phyloP scores from a whole-genome alignment of 257 asterid species.

The Cinchona pubescens region DNA sequence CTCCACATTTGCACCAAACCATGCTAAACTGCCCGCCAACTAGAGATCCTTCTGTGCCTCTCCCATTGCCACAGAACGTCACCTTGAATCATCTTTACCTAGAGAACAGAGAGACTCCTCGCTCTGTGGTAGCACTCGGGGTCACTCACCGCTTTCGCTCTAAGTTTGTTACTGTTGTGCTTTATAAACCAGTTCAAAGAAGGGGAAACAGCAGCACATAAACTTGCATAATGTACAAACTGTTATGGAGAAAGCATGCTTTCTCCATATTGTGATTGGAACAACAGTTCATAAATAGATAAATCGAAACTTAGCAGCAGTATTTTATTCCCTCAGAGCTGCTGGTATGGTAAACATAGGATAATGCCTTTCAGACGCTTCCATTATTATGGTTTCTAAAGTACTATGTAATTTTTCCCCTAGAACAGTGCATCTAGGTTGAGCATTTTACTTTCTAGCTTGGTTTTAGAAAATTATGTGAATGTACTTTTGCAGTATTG shows the following conservation, averaged over 20 bases:
- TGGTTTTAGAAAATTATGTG: conserved; percentile 5
- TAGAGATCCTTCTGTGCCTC: conserved; percentile 39
- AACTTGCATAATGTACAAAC: conserved; percentile 18
- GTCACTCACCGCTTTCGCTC: conserved; percentile 87
- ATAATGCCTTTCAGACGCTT: conserved; percentile 5
- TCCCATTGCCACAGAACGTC: conserved; percentile 69
- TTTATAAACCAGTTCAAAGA: conserved; percentile 83
- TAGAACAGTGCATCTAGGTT: conserved; percentile 21
- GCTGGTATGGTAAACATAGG: conserved; percentile 23
- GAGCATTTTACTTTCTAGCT: conserved; percentile 2
- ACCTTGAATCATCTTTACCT: conserved; percentile 84
- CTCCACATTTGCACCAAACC: conserved; percentile 74
- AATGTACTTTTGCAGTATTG: background rate
- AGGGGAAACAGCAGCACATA: conserved; percentile 43
- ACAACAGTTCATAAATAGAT: conserved; percentile 15
- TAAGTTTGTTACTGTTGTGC: conserved; percentile 78
- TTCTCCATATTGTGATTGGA: conserved; percentile 3
- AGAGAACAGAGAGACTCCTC: conserved; percentile 64
- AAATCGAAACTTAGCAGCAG: conserved; percentile 10
- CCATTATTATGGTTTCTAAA: conserved; percentile 2
- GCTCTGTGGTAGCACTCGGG: conserved; percentile 78
- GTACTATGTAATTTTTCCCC: conserved; percentile 6
- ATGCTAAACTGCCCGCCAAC: conserved; percentile 49
- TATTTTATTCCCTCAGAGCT: conserved; percentile 18
- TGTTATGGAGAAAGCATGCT: background rate